Evolutionary conservation across 2,329 filamentous ascomycete species (phyloP).

Genomic region (Macrophomina pseudophaseolina): DNA sequence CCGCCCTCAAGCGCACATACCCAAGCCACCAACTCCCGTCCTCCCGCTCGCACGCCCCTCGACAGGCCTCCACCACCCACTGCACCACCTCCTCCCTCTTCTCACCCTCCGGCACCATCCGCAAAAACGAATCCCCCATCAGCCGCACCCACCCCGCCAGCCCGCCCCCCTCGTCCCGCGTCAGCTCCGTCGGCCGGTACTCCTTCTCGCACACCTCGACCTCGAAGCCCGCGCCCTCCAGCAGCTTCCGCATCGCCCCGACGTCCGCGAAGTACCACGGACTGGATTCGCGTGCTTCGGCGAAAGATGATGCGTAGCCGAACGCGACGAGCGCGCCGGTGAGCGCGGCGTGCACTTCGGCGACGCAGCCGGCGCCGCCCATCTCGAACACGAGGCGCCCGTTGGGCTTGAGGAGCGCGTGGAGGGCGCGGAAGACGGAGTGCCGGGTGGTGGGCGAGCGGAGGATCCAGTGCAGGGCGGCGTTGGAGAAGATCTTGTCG

Average conservation of each 20-base stretch:
- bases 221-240: conserved; percentile 48
- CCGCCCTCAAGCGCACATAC: conserved; percentile 52
- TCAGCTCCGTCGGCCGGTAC: conserved; percentile 65
- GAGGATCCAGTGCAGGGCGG: conserved; percentile 57
- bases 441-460: conserved; percentile 50
- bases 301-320: conserved; percentile 56
- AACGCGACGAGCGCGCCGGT: conserved; percentile 57
- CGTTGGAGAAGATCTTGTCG: conserved; percentile 51
- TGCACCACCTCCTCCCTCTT: conserved; percentile 59
- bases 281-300: conserved; percentile 55
- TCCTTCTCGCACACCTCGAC: conserved; percentile 62
- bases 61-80: conserved; percentile 61
- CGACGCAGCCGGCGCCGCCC: conserved; percentile 72
- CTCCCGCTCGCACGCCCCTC: conserved; percentile 60
- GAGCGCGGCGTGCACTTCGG: conserved; percentile 65
- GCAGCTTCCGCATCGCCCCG: conserved; percentile 55
- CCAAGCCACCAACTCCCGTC: conserved; percentile 58
- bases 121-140: conserved; percentile 66
- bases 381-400: conserved; percentile 71
- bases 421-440: conserved; percentile 60
- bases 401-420: conserved; percentile 58
- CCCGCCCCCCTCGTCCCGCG: conserved; percentile 54
- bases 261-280: conserved; percentile 78
- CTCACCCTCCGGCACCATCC: conserved; percentile 52
- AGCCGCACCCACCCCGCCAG: conserved; percentile 70